Evolutionary conservation across 2,329 filamentous ascomycete species (phyloP).

Genomic region (Ophiostoma montium): DNA sequence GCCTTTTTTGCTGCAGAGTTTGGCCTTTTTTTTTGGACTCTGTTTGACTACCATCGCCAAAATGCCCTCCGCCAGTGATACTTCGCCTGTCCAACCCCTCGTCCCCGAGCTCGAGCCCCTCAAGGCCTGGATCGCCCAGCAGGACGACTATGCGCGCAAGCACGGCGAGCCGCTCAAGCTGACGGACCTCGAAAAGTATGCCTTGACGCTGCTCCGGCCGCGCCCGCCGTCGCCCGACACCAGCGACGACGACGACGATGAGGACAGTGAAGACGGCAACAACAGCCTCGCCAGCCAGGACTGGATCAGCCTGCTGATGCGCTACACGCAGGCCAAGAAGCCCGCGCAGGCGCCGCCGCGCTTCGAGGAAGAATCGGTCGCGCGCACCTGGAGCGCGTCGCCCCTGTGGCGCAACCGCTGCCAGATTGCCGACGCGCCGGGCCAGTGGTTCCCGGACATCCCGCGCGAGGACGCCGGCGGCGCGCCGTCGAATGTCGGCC

Average conservation of each 20-base stretch:
- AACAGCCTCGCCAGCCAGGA: no score
- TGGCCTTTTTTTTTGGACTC: no score
- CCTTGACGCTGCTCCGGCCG: conserved; percentile 10
- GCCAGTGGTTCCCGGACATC: conserved; percentile 15
- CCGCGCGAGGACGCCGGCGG: conserved; percentile 15
- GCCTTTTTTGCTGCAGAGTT: no score
- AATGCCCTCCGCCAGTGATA: no score
- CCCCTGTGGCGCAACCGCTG: conserved; percentile 17
- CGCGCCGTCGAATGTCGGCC: conserved; percentile 14
- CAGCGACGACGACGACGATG: neutral
- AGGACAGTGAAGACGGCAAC: no score
- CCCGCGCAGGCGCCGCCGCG: conserved; percentile 5
- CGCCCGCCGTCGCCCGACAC: neutral
- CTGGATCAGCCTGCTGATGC: conserved; percentile 26
- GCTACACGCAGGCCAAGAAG: conserved; percentile 19
- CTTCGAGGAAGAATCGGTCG: conserved; percentile 14
- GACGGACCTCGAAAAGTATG: conserved; percentile 23
- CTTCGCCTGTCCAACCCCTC: no score
- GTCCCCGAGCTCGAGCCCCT: conserved; percentile 15
- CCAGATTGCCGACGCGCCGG: conserved; percentile 15
- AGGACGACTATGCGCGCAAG: conserved; percentile 23
- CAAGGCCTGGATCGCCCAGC: conserved; percentile 26
- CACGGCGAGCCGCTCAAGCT: conserved; percentile 23
- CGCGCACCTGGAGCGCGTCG: conserved; percentile 1
- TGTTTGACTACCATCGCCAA: no score